phyloP scores from a whole-genome alignment of 2,329 filamentous ascomycete species.

The Aureobasidium sp. region DNA sequence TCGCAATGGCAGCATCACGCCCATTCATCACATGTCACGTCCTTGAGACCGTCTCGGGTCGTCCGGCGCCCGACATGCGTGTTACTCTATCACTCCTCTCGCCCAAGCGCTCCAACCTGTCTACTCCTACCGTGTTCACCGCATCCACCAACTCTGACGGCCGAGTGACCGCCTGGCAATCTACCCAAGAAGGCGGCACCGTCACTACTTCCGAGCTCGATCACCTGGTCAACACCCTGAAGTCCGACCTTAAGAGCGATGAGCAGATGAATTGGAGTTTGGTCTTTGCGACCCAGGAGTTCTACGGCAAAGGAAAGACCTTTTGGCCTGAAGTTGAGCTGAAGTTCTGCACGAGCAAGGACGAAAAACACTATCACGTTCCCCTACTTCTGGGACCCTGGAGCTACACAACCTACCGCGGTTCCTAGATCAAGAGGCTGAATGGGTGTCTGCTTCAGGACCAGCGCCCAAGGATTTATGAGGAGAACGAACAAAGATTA shows the following conservation, averaged over 20 bases:
- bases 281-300: conserved; percentile 63
- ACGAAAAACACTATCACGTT: conserved; percentile 66
- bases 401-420: conserved; percentile 76
- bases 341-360: conserved; percentile 41
- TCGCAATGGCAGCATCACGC: conserved; percentile 20
- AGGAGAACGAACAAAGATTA: background rate
- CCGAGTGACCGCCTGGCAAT: conserved; percentile 62
- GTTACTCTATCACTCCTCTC: conserved; percentile 54
- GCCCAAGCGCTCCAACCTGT: conserved; percentile 22
- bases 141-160: conserved; percentile 70
- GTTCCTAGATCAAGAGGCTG: conserved; percentile 47
- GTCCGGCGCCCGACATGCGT: conserved; percentile 58
- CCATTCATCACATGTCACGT: conserved; percentile 76
- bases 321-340: conserved; percentile 54
- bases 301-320: conserved; percentile 57
- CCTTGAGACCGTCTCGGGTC: conserved; percentile 71
- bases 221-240: conserved; percentile 32
- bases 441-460: background rate
- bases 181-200: conserved; percentile 29
- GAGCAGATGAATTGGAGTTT: conserved; percentile 58
- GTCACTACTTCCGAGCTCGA: conserved; percentile 33
- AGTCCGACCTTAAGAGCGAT: conserved; percentile 22
- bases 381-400: conserved; percentile 70
- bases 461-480: background rate
- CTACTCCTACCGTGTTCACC: conserved; percentile 45